These are phyloP conservation scores for Nakazawaea peltata DNA, from an alignment of 805 yeast species.

Conservation along the genomic window DNA sequence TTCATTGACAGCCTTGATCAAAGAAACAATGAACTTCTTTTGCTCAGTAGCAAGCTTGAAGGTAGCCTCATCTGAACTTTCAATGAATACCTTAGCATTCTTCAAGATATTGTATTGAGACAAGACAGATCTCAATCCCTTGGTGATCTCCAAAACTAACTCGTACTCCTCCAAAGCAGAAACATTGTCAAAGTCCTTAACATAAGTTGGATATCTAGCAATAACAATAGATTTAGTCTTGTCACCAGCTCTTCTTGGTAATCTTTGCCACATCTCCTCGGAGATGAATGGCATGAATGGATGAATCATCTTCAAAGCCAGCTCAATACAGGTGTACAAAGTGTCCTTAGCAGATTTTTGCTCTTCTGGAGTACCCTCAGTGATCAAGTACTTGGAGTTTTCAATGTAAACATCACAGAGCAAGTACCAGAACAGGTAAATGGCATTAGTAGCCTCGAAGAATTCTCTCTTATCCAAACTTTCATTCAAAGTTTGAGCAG, in stretches of 20 bases:
- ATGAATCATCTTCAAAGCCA: constrained; percentile 85
- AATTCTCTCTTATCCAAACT: constrained; percentile 81
- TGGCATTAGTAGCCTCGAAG: constrained; percentile 75
- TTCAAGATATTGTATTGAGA: constrained; percentile 85
- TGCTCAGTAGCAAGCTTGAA: constrained; percentile 56
- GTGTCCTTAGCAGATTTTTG: constrained; percentile 90
- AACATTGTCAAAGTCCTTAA: constrained; percentile 50
- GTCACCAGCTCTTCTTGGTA: constrained; percentile 80
- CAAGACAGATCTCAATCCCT: constrained; percentile 84
- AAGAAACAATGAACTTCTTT: constrained; percentile 78
- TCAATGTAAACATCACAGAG: constrained; percentile 97
- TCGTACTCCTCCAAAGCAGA: constrained; percentile 73
- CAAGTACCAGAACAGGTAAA: constrained; percentile 94
- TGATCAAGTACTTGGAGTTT: constrained; percentile 86
- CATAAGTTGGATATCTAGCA: constrained; percentile 71
- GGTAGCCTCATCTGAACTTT: constrained; percentile 43
- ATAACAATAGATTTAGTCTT: constrained; percentile 61
- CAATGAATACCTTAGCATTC: constrained; percentile 81
- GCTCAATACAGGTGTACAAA: constrained; percentile 85
- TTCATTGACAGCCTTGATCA: constrained; percentile 83
- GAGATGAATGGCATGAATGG: constrained; percentile 98
- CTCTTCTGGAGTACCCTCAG: constrained; percentile 84
- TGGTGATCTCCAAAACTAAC: constrained; percentile 76
- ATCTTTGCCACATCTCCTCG: constrained; percentile 98
- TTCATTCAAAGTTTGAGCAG: constrained; percentile 56